Evolutionary conservation across 116 monocot species (phyloP), one percentile per base, ranked within the genome.

Genomic region (Iris pallida): DNA sequence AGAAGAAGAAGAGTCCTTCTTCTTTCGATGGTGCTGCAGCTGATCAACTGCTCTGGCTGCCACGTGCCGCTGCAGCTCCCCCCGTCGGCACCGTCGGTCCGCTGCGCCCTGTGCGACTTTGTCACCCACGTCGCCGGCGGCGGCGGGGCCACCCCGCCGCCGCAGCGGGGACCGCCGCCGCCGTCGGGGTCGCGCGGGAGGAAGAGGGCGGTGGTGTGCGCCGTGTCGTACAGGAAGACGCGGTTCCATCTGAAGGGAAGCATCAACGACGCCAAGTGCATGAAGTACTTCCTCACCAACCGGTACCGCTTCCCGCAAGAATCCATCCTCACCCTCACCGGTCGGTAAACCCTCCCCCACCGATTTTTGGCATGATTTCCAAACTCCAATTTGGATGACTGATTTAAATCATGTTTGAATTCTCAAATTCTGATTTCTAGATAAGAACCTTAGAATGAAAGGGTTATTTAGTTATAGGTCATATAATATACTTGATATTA

Each of bases 251-350:
- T 82, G 53, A 81, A 76, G 46, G 86, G 86, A 7, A 82, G 75
- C 63, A 72, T 76, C 57, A 86, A 86, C 65, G 86, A 86, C 52
- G 86, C 86, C 75, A 81, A 79, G 69, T 86, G 82, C 69, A 81
- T 86, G 82, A 47, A 65, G 20, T 66, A 76, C 45, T 72, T 86
- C 55, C 86, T 86, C 55, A 55, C 76, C 42, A 86, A 81, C 14
- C 71, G 72, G 7, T 86, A 79, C 72, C 51, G 67, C 17, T 86
- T 86, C 65, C 86, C 86, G 15, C 75, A 86, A 5, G 58, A 75
- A 7, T 81, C 72, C 17, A 86, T 86, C 65, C 72, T 86, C 78
- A 79, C 74, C 72, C 86, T 86, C 47, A 82, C 74, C 47, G 84
- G 84, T 84, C 67, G 53, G 67, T 67, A 42, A 64, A 30, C 0